These are phyloP conservation scores for Spinacia oleracea DNA, from an alignment of 179 eudicot species.

Conservation along the genomic window DNA sequence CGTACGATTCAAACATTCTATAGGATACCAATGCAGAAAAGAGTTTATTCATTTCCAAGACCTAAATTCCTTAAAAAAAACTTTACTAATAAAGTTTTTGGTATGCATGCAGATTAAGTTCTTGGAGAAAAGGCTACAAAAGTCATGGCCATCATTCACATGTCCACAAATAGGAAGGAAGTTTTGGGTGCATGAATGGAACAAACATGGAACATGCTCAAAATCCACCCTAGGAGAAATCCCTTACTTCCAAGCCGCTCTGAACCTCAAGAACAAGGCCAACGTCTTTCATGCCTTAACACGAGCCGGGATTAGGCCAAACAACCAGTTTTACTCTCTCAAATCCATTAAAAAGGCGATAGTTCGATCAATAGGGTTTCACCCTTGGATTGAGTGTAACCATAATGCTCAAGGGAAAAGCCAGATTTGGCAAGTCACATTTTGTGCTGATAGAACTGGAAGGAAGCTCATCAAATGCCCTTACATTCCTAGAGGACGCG, in stretches of 20 bases:
- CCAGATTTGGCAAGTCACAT: constrained; percentile 37
- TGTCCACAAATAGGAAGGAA: constrained; percentile 42
- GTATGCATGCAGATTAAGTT: constrained; percentile 28
- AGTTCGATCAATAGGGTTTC: constrained; percentile 21
- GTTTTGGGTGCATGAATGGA: constrained; percentile 45
- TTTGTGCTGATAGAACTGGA: constrained; percentile 33
- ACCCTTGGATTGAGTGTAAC: constrained; percentile 37
- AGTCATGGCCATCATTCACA: constrained; percentile 34
- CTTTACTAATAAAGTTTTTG: not conserved
- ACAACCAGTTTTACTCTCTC: constrained; percentile 26
- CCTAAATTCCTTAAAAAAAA: not conserved
- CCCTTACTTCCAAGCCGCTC: constrained; percentile 27
- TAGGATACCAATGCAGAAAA: no score
- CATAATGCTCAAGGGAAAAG: constrained; percentile 31
- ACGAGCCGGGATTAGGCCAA: constrained; percentile 29
- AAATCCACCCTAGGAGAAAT: constrained; percentile 27
- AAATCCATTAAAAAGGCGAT: constrained; percentile 29
- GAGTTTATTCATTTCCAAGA: no score
- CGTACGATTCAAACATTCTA: no score
- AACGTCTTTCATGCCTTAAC: constrained; percentile 32
- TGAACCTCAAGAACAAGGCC: constrained; percentile 27
- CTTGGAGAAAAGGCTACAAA: constrained; percentile 14
- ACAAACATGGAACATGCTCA: constrained; percentile 41
- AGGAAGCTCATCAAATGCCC: constrained; percentile 30
- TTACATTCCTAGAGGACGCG: constrained; percentile 32